A percentile compares a stretch with the other conserved stretches of the same genome.
Conservation (phyloP, 2,329 filamentous ascomycete species). For the Paecilomyces dactylethromorphus region DNA sequence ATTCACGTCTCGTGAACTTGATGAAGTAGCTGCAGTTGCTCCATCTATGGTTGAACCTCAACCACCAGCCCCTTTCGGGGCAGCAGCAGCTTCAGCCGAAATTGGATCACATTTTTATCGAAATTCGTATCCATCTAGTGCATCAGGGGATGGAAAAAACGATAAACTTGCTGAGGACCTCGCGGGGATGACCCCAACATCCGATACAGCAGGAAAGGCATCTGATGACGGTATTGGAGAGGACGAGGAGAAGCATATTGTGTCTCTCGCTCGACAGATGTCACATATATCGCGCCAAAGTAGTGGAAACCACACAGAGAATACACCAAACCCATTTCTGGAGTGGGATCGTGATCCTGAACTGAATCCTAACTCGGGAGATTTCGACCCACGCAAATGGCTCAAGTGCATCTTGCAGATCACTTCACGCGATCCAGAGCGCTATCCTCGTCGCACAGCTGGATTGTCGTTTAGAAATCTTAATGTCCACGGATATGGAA, state of each 20-base stretch:
- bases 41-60: background rate
- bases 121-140: background rate
- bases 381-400: slow-evolving; percentile 54
- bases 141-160: background rate
- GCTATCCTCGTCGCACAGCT: slow-evolving; percentile 49
- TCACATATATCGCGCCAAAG: background rate
- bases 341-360: slow-evolving; percentile 3
- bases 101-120: background rate
- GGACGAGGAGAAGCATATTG: background rate
- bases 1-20: background rate
- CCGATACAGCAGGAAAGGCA: too few relatives aligned
- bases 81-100: background rate
- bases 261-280: background rate
- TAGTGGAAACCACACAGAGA: background rate
- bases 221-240: background rate
- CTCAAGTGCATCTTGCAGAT: slow-evolving; percentile 53
- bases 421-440: slow-evolving; percentile 46
- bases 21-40: background rate
- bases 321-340: background rate
- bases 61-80: background rate
- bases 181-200: background rate
- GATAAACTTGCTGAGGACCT: background rate
- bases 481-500: slow-evolving; percentile 62
- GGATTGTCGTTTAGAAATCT: slow-evolving; percentile 63
- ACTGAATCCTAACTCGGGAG: slow-evolving; percentile 47